These are phyloP conservation scores for Candida corydali DNA, from an alignment of 805 yeast species.

Conservation along the genomic window DNA sequence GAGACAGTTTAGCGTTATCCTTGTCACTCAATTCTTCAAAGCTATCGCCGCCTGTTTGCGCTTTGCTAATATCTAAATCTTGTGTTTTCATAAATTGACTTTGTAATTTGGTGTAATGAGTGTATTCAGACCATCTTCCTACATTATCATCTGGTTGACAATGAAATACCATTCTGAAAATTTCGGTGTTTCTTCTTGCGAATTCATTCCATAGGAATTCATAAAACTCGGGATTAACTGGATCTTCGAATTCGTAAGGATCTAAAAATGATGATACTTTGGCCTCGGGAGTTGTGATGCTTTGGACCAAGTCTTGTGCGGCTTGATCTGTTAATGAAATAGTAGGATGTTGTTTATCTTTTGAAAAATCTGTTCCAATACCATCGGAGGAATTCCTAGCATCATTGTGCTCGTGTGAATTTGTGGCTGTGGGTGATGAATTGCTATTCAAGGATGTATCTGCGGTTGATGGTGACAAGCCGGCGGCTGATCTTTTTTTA, in stretches of 20 bases:
- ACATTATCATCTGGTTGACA: constrained; percentile 94
- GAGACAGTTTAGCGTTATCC: constrained; percentile 4
- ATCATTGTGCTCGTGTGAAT: background rate
- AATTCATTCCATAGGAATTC: constrained; percentile 81
- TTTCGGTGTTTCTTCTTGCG: constrained; percentile 77
- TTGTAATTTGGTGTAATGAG: constrained; percentile 56
- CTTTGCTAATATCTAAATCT: constrained; percentile 18
- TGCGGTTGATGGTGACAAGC: constrained; percentile 11
- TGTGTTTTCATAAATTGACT: constrained; percentile 51
- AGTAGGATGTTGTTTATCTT: constrained; percentile 24
- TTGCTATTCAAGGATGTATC: background rate
- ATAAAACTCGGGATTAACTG: constrained; percentile 73
- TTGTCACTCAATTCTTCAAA: constrained; percentile 5
- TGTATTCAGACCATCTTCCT: constrained; percentile 86
- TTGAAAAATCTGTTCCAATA: constrained; percentile 1
- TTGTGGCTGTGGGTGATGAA: background rate
- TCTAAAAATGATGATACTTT: constrained; percentile 56
- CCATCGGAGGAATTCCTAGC: constrained; percentile 3
- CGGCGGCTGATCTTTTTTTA: constrained; percentile 31
- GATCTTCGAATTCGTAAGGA: constrained; percentile 88
- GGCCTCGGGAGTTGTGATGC: constrained; percentile 35
- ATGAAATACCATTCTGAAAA: constrained; percentile 83
- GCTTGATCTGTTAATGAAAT: constrained; percentile 42
- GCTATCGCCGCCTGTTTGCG: background rate
- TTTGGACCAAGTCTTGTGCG: constrained; percentile 35